A percentile compares a stretch with the other conserved stretches of the same genome.
Evolutionary conservation across 495 filamentous ascomycete genomes (phyloP).

Genomic region (Neurospora sublineolata): DNA sequence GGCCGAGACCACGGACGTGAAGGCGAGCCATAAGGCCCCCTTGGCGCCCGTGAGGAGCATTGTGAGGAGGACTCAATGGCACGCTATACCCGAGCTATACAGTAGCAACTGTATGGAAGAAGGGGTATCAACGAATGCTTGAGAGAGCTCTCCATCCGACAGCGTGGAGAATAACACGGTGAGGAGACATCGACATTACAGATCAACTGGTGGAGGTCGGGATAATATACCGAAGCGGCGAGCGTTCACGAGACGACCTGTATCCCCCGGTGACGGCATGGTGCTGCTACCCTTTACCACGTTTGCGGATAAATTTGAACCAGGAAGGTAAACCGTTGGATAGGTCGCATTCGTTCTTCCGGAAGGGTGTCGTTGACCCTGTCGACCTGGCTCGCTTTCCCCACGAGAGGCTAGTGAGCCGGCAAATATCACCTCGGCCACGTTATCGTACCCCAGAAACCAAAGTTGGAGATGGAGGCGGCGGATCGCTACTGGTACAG

Average conservation of each 20-base stretch:
- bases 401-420: neutral
- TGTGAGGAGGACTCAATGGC: constrained; percentile 1
- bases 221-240: constrained; percentile 17
- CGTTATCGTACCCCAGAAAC: neutral
- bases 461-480: neutral
- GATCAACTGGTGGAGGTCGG: neutral
- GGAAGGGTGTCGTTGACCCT: constrained; percentile 1
- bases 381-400: neutral
- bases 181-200: neutral
- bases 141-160: neutral
- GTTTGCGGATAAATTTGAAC: constrained; percentile 22
- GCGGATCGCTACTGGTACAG: neutral
- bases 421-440: neutral
- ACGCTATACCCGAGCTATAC: neutral
- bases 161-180: neutral
- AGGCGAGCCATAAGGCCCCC: constrained; percentile 16
- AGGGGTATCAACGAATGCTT: neutral
- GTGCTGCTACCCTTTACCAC: neutral
- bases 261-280: constrained; percentile 2
- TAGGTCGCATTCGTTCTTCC: constrained; percentile 8
- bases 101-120: neutral
- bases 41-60: constrained; percentile 15
- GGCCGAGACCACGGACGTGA: constrained; percentile 24
- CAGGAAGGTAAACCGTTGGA: constrained; percentile 3
- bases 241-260: neutral